Evolutionary conservation across 148 eudicot species (phyloP).

Genomic region (Silene conica): DNA sequence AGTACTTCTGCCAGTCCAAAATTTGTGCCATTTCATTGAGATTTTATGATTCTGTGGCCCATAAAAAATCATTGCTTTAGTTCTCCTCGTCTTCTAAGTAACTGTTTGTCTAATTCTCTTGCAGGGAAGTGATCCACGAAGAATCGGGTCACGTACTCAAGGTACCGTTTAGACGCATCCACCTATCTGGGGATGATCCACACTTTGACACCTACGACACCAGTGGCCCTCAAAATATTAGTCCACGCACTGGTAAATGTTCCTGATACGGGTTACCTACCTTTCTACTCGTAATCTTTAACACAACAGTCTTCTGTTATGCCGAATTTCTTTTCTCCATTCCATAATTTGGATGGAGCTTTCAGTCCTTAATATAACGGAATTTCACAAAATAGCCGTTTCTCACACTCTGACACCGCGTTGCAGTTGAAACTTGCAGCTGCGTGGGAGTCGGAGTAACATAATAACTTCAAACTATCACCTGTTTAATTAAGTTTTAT

Average conservation of each 20-base stretch:
- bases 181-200: conserved; percentile 80
- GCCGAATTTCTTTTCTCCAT: background rate
- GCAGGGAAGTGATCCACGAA: conserved; percentile 75
- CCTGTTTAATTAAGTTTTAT: background rate
- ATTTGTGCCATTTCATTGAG: no score
- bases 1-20: background rate
- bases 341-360: background rate
- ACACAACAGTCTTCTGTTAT: background rate
- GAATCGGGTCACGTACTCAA: conserved; percentile 79
- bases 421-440: no score
- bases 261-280: background rate
- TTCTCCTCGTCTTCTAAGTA: background rate
- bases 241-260: conserved; percentile 61
- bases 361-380: no score
- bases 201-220: conserved; percentile 95
- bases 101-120: conserved; percentile 6
- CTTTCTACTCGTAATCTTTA: background rate
- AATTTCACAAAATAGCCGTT: no score
- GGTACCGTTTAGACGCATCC: conserved; percentile 90
- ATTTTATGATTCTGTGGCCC: background rate
- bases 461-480: background rate
- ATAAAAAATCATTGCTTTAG: background rate
- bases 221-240: conserved; percentile 91
- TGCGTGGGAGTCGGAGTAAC: no score
- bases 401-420: no score